Evolutionary conservation across 139 green algal species (phyloP).

Genomic region (Chlorella sp.): DNA sequence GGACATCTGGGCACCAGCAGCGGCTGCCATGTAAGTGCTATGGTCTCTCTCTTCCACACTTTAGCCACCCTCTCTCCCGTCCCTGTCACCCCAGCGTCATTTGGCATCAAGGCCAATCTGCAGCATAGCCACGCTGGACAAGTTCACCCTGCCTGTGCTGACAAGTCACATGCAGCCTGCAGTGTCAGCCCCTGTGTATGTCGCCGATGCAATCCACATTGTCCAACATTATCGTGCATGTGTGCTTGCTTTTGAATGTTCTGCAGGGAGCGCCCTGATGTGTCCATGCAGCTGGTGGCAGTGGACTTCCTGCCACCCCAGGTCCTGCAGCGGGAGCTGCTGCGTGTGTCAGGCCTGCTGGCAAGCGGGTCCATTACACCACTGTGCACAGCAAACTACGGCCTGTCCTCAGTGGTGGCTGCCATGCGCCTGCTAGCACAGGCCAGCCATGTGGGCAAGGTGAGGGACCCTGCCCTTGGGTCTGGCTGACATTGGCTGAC

Average conservation of each 20-base stretch:
- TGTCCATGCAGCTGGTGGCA: conserved; percentile 65
- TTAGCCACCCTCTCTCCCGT: too few relatives aligned
- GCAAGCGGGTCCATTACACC: conserved; percentile 25
- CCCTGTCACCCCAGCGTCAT: too few relatives aligned
- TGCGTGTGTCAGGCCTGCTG: conserved; percentile 15
- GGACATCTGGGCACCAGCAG: too few relatives aligned
- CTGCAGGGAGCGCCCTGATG: conserved; percentile 78
- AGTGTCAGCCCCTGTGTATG: too few relatives aligned
- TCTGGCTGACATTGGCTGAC: too few relatives aligned
- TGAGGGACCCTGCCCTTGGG: too few relatives aligned
- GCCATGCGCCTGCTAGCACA: conserved; percentile 56
- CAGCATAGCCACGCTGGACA: neutral
- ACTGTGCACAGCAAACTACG: conserved; percentile 31
- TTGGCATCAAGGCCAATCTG: neutral
- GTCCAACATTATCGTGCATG: neutral
- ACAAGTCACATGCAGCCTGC: too few relatives aligned
- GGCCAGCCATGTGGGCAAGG: conserved; percentile 57
- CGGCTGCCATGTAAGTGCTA: too few relatives aligned
- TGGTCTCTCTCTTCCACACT: too few relatives aligned
- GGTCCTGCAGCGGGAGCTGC: conserved; percentile 32
- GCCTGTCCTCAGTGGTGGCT: conserved; percentile 27
- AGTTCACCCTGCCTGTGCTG: neutral
- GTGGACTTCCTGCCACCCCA: conserved; percentile 78
- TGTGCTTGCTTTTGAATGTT: too few relatives aligned
- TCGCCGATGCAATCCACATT: neutral